phyloP scores from a whole-genome alignment of 2,329 filamentous ascomycete genomes.

The Cercospora beticola region DNA sequence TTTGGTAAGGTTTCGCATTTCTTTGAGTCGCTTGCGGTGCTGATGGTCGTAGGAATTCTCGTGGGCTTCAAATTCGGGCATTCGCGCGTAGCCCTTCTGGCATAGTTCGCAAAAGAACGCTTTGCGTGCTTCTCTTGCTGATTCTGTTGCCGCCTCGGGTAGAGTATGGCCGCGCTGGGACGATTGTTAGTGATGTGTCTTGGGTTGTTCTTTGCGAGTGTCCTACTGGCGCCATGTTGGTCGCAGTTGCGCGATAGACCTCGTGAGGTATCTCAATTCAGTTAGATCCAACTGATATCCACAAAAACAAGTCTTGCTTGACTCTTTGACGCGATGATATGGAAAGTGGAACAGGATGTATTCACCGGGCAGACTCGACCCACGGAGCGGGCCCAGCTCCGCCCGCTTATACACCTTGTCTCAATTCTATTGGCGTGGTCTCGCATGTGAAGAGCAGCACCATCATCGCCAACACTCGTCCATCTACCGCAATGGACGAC shows the following conservation, averaged over 20 bases:
- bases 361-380: not conserved
- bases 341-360: not conserved
- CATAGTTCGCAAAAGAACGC: slow-evolving; percentile 86
- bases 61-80: slow-evolving; percentile 95
- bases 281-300: not conserved
- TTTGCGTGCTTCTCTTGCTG: slow-evolving; percentile 72
- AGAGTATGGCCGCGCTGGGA: slow-evolving; percentile 35
- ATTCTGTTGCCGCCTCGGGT: slow-evolving; percentile 50
- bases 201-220: not conserved
- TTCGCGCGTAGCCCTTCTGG: slow-evolving; percentile 89
- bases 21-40: slow-evolving; percentile 80
- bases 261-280: not conserved
- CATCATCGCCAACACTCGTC: not conserved
- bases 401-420: slow-evolving; percentile 11
- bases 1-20: slow-evolving; percentile 81
- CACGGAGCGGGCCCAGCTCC: not conserved
- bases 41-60: slow-evolving; percentile 93
- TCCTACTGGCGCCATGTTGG: slow-evolving; percentile 12
- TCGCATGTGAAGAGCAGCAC: slow-evolving; percentile 18
- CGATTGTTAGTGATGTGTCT: not conserved
- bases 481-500: slow-evolving; percentile 33
- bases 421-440: slow-evolving; percentile 1
- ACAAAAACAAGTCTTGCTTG: not conserved
- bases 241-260: not conserved
- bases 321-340: not conserved